Percentiles rank a stretch among this genome's conserved stretches.
These are phyloP conservation scores for Coniosporium tulheliwenetii DNA, from an alignment of 2,329 filamentous ascomycete genomes.

Conservation along the genomic window DNA sequence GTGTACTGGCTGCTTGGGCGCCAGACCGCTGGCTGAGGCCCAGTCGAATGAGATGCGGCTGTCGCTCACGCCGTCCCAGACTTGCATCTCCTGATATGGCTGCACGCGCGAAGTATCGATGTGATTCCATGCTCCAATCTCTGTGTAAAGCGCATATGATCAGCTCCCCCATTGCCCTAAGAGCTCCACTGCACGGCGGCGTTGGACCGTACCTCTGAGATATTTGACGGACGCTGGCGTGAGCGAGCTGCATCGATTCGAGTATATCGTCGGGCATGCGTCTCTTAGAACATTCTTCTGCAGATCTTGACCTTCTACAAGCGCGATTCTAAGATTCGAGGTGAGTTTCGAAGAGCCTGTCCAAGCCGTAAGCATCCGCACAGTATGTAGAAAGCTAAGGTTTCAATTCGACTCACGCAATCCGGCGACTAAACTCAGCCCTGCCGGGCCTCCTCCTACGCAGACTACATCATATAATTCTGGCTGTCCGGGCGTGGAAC, in stretches of 20 bases:
- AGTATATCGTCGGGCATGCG: slow-evolving; percentile 54
- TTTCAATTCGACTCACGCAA: slow-evolving; percentile 15
- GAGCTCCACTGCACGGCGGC: background rate
- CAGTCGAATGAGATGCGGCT: slow-evolving; percentile 83
- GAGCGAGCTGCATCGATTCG: slow-evolving; percentile 89
- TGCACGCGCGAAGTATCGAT: slow-evolving; percentile 61
- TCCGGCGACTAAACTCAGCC: slow-evolving; percentile 46
- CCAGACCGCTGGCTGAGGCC: slow-evolving; percentile 31
- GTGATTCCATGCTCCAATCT: slow-evolving; percentile 74
- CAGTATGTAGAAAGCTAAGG: background rate
- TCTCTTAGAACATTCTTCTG: slow-evolving; percentile 50
- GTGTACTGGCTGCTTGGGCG: slow-evolving; percentile 20
- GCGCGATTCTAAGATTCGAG: slow-evolving; percentile 62
- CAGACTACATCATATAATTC: slow-evolving; percentile 90
- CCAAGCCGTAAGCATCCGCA: background rate
- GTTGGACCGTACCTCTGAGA: slow-evolving; percentile 35
- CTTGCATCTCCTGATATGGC: slow-evolving; percentile 89
- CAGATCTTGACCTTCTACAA: slow-evolving; percentile 83
- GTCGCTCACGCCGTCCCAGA: slow-evolving; percentile 88
- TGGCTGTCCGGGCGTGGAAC: slow-evolving; percentile 17
- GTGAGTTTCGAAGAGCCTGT: slow-evolving; percentile 64
- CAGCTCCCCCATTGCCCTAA: background rate
- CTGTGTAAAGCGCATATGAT: slow-evolving; percentile 10
- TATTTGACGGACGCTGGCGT: slow-evolving; percentile 80
- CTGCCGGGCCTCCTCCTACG: slow-evolving; percentile 78